Conservation (phyloP, 1,139 yeast species). For the Sugiyamaella pinicola region DNA sequence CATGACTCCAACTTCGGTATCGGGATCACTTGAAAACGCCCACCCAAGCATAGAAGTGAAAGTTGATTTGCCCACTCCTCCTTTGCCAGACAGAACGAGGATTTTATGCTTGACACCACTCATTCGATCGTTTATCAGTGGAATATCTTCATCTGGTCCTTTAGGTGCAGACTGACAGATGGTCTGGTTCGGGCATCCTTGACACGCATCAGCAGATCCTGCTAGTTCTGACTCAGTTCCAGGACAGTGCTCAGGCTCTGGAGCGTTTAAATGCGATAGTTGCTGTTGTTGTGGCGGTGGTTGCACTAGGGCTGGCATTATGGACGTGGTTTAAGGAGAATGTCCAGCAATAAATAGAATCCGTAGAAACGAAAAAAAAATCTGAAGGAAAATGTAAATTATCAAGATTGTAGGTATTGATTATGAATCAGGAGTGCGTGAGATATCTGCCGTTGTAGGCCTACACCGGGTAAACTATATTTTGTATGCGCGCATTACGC, state of each 20-base stretch:
- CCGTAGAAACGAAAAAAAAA: background rate
- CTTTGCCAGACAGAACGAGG: constrained; percentile 89
- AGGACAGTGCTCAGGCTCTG: constrained; percentile 92
- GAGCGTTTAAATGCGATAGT: constrained; percentile 32
- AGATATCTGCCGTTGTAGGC: background rate
- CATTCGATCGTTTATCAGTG: constrained; percentile 70
- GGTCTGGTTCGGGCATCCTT: constrained; percentile 90
- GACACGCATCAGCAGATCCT: constrained; percentile 92
- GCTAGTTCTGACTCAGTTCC: constrained; percentile 95
- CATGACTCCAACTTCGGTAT: constrained; percentile 90
- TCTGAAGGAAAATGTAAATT: too few relatives aligned
- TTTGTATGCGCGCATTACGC: background rate
- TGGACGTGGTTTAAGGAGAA: too few relatives aligned
- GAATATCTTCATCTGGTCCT: constrained; percentile 95
- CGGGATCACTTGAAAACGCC: constrained; percentile 92
- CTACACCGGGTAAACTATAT: background rate
- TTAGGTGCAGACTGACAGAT: constrained; percentile 87
- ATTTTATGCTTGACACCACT: constrained; percentile 76
- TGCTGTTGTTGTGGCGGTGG: constrained; percentile 10
- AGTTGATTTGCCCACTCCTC: constrained; percentile 98
- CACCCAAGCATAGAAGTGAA: constrained; percentile 93
- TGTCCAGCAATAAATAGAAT: constrained; percentile 1
- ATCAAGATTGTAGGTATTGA: constrained; percentile 1
- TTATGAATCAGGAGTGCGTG: constrained; percentile 2
- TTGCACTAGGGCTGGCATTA: constrained; percentile 23